Percentiles rank a stretch among this genome's conserved stretches.
These are phyloP conservation scores for Ascochyta lentis DNA, from an alignment of 2,329 filamentous ascomycete genomes.

Conservation along the genomic window DNA sequence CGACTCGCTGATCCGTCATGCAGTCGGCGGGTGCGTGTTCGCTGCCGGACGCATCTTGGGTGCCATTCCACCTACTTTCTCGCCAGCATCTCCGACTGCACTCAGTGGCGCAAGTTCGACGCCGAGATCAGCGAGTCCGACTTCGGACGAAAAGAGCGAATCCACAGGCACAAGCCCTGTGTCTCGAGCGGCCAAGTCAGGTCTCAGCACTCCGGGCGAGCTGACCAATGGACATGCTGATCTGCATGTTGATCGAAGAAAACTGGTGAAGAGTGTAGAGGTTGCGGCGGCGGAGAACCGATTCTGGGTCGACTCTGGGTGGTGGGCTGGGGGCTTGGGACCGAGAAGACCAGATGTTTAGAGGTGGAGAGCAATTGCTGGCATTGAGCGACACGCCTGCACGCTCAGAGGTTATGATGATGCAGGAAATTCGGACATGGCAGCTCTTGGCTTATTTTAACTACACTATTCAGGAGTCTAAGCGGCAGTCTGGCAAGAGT, in stretches of 20 bases:
- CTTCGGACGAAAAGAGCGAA: constrained; percentile 24
- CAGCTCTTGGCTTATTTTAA: too few relatives aligned
- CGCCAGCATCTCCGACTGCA: constrained; percentile 17
- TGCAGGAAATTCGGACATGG: too few relatives aligned
- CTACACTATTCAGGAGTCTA: too few relatives aligned
- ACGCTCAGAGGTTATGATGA: too few relatives aligned
- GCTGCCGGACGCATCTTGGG: constrained; percentile 59
- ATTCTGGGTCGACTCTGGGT: constrained; percentile 43
- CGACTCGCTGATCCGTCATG: constrained; percentile 66
- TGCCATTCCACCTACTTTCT: constrained; percentile 30
- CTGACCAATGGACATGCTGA: constrained; percentile 48
- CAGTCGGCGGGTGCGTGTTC: constrained; percentile 65
- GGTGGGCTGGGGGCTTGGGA: constrained; percentile 47
- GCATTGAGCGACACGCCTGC: not conserved
- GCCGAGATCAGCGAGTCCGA: constrained; percentile 32
- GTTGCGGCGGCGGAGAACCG: constrained; percentile 38
- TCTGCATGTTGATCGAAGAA: constrained; percentile 47
- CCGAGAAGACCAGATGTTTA: constrained; percentile 2
- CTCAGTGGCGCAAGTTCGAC: constrained; percentile 20
- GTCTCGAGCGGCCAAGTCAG: constrained; percentile 11
- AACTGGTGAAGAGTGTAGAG: constrained; percentile 38
- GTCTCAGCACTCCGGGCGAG: constrained; percentile 28
- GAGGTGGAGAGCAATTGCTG: not conserved
- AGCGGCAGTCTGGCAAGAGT: too few relatives aligned
- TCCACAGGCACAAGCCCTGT: constrained; percentile 13